Evolutionary conservation across 2,329 filamentous ascomycete genomes (phyloP), one percentile per base, ranked within the genome.

Genomic region (Hysterium pulicare): DNA sequence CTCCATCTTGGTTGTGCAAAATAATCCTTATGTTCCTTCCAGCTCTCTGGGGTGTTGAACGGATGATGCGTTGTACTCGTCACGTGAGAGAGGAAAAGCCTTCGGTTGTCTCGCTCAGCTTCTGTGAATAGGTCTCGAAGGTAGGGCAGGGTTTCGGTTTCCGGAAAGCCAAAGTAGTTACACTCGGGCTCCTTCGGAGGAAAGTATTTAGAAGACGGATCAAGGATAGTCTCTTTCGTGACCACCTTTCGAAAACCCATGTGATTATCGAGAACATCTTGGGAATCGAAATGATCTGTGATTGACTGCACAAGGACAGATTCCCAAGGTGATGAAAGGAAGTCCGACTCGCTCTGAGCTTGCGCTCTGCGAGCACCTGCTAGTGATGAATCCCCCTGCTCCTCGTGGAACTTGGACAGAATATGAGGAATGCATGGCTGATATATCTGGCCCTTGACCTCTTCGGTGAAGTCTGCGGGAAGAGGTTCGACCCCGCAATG

Each of bases 121-220:
- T 53, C 44, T n/a, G 47, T 48, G 38, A 68, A 61, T 13, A 63
- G 46, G 33, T 70, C 67, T 32, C 49, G 57, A 38, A 62, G 54
- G 36, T 71, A 71, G 5, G 68, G 68, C 45, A 62, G 62, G 1
- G 71, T 52, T 31, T 69, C 68, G 5, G 59, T 57, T 46, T 74
- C 71, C 4, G 69, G 53, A 39, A 53, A 71, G 44, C 71, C 71
- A 49, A 72, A 73, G 44, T 73, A 73, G 46, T 73, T 73, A 43
- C 64, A 52, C 40, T 63, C 57, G 45, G 58, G 38, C 21, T 57
- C 39, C 19, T 44, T 41, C 5, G 45, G 44, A 44, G 50, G 64
- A 45, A 50, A 71, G 48, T 65, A 50, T 36, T 61, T 64, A n/a
- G 64, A 58, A 2, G 37, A 41, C 5, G 46, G 41, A n/a, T 56